Evolutionary conservation across 495 filamentous ascomycete genomes (phyloP).

Genomic region (Polyplosphaeria fusca): DNA sequence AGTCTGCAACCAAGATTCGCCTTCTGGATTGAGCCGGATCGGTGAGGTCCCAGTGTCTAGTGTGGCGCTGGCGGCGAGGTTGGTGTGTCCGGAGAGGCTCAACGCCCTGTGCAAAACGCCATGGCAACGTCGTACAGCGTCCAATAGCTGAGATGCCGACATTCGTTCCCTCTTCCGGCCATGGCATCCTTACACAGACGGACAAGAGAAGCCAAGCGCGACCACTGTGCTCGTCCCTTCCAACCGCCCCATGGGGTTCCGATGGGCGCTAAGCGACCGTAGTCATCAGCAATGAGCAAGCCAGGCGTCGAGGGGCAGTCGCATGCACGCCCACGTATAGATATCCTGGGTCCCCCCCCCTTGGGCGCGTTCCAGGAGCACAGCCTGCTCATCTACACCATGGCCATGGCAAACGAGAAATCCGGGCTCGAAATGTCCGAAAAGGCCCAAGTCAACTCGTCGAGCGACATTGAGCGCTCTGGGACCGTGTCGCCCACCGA

Average conservation of each 20-base stretch:
- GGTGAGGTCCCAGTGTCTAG: not conserved
- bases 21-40: slow-evolving; percentile 12
- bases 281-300: slow-evolving; percentile 8
- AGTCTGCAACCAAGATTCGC: not conserved
- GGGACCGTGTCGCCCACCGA: slow-evolving; percentile 15
- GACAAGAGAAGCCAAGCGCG: slow-evolving; percentile 13
- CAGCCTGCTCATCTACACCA: not conserved
- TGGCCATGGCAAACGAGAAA: slow-evolving; percentile 19
- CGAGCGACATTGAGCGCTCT: slow-evolving; percentile 16
- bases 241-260: slow-evolving; percentile 32
- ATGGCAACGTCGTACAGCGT: slow-evolving; percentile 12
- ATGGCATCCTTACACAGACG: not conserved
- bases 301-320: not conserved
- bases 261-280: slow-evolving; percentile 13
- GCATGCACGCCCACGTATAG: slow-evolving; percentile 17
- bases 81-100: not conserved
- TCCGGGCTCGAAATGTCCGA: not conserved
- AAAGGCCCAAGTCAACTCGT: not conserved
- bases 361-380: not conserved
- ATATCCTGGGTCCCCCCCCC: slow-evolving; percentile 14
- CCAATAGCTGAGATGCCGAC: slow-evolving; percentile 11
- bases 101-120: not conserved
- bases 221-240: slow-evolving; percentile 17
- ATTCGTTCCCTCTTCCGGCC: slow-evolving; percentile 1
- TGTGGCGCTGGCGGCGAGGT: not conserved